Evolutionary conservation across 179 eudicot species (phyloP).

Genomic region (Silene vulgaris): DNA sequence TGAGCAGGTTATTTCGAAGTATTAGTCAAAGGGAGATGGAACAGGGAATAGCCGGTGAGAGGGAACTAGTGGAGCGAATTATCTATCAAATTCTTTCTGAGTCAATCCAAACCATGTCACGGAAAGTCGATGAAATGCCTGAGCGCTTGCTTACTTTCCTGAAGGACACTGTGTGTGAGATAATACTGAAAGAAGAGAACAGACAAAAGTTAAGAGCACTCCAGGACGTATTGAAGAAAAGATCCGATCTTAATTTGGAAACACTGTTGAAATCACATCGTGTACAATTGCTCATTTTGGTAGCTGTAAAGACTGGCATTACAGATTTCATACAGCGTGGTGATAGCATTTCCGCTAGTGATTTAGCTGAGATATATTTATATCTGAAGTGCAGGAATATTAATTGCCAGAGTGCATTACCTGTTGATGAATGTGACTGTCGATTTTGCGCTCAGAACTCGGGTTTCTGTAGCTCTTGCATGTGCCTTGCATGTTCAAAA

Average conservation of each 20-base stretch:
- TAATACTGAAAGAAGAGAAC: slow-evolving; percentile 52
- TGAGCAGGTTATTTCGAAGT: slow-evolving; percentile 41
- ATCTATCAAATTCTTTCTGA: slow-evolving; percentile 66
- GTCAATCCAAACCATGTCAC: slow-evolving; percentile 59
- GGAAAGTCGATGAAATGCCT: slow-evolving; percentile 60
- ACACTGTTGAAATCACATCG: slow-evolving; percentile 56
- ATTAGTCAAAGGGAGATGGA: slow-evolving; percentile 45
- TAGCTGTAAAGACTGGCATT: slow-evolving; percentile 65
- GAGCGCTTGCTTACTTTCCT: slow-evolving; percentile 44
- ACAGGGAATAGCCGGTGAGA: slow-evolving; percentile 37
- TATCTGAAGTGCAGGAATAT: slow-evolving; percentile 74
- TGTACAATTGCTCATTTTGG: slow-evolving; percentile 66
- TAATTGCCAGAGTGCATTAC: slow-evolving; percentile 58
- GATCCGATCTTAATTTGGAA: slow-evolving; percentile 67
- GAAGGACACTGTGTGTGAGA: slow-evolving; percentile 59
- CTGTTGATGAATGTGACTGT: slow-evolving; percentile 96
- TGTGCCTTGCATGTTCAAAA: slow-evolving; percentile 91
- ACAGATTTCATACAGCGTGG: slow-evolving; percentile 48
- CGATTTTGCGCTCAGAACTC: slow-evolving; percentile 62
- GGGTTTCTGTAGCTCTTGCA: slow-evolving; percentile 82
- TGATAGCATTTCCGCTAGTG: slow-evolving; percentile 44
- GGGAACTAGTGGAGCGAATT: slow-evolving; percentile 60
- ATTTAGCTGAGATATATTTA: slow-evolving; percentile 74
- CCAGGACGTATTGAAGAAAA: slow-evolving; percentile 60
- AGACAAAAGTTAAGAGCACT: slow-evolving; percentile 49